Conservation (phyloP, 345 rosid species). For the Melastoma malabathricum region DNA sequence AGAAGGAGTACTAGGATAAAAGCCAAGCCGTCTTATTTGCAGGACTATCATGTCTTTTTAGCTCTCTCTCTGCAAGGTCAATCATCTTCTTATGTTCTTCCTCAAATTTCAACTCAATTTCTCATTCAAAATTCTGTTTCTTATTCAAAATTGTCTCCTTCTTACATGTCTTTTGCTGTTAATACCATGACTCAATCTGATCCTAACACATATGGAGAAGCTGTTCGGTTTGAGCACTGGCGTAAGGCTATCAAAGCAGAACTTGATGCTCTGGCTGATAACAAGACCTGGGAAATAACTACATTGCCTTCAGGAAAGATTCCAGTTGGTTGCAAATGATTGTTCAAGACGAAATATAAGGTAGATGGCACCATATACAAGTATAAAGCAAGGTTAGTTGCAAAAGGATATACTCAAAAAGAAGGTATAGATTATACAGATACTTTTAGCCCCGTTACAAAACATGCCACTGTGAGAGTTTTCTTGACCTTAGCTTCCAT, state of each 20-base stretch:
- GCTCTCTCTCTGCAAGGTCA: too few species aligned
- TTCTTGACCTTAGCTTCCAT: background rate
- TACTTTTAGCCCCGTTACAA: background rate
- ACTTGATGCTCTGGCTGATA: background rate
- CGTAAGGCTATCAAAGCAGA: background rate
- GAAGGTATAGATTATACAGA: background rate
- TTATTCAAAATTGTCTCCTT: background rate
- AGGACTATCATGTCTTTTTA: too few species aligned
- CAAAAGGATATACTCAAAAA: background rate
- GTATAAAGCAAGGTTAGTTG: background rate
- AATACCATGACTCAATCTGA: background rate
- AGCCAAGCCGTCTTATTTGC: too few species aligned
- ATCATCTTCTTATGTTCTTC: too few species aligned
- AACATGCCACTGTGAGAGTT: background rate
- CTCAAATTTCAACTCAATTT: too few species aligned
- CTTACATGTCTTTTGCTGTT: background rate
- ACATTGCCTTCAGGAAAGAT: background rate
- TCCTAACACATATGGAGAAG: too few species aligned
- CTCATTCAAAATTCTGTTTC: too few species aligned
- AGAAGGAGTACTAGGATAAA: too few species aligned
- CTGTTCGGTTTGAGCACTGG: background rate
- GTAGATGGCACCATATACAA: background rate
- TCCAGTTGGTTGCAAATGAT: background rate
- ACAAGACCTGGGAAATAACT: background rate
- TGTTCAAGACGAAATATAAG: background rate